Evolutionary conservation across 2,329 filamentous ascomycete genomes (phyloP), one percentile per base, ranked within the genome.

Genomic region (Neonectria faginata): DNA sequence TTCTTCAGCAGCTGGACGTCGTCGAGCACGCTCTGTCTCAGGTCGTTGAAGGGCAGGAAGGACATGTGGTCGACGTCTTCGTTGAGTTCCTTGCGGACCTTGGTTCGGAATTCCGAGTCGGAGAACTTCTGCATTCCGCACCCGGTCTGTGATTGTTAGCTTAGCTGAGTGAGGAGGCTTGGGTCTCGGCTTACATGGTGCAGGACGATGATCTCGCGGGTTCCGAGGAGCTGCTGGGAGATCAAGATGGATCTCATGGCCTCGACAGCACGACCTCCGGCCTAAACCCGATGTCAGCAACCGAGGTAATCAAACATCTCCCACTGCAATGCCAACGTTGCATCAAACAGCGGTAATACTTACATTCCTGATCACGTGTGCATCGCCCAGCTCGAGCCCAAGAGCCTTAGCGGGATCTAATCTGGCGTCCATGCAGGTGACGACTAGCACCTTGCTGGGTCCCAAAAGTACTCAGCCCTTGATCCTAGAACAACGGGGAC

Each of bases 351-450:
- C 3, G 22, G 25, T 33, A 41, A 52, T n/a, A 48, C 55, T 64
- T 52, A 64, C 91, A 69, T 94, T 94, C 63, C 92, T 88, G 64
- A 94, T 90, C 33, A 94, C 87, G 77, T 96, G 92, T 0, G 92
- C 92, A 68, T 94, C 91, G 44, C 92, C 92, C 0, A 92, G 88
- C 71, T 95, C 72, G 2, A 73, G 41, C 16, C 71, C 71, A 14
- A 93, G 90, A 1, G 90, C 90, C 12, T 85, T 81, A 3, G 88
- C 85, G 0, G 92, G 88, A 73, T 95, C 85, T 70, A 89, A 82
- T 56, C 92, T 88, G 5, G 92, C 91, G 74, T 96, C 92, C 92
- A 96, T 96, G 79, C 92, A 96, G 0, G 91, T 92, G 48, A 95
- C 85, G 29, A 77, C 69, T 5, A 72, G 70, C 7, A 79, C 75